Conservation (phyloP, 2,329 filamentous ascomycete species). For the Arthrinium puccinioides region DNA sequence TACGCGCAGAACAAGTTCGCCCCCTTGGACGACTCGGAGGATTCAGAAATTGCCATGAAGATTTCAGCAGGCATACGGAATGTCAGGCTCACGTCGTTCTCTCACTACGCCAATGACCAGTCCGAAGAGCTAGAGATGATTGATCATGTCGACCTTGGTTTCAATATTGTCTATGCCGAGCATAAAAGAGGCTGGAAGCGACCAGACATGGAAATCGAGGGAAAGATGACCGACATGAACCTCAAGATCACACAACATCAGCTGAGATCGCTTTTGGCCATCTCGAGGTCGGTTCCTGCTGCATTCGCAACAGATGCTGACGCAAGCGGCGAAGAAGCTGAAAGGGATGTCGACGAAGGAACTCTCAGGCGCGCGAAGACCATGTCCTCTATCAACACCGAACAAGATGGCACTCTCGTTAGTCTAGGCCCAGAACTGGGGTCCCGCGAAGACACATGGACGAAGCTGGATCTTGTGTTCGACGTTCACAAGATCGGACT, state of each 20-base stretch:
- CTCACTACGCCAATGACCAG: slow-evolving; percentile 66
- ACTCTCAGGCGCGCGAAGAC: slow-evolving; percentile 42
- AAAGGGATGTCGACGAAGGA: slow-evolving; percentile 61
- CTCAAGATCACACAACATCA: slow-evolving; percentile 85
- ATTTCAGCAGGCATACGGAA: slow-evolving; percentile 87
- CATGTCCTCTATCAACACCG: slow-evolving; percentile 27
- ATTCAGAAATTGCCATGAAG: slow-evolving; percentile 75
- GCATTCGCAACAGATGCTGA: slow-evolving; percentile 74
- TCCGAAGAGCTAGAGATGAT: slow-evolving; percentile 92
- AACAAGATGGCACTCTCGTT: slow-evolving; percentile 34
- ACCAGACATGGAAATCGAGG: slow-evolving; percentile 86
- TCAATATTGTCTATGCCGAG: slow-evolving; percentile 86
- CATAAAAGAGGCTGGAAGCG: slow-evolving; percentile 70
- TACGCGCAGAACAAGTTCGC: slow-evolving; percentile 93
- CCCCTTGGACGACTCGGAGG: slow-evolving; percentile 69
- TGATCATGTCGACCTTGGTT: slow-evolving; percentile 90
- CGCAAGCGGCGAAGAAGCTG: slow-evolving; percentile 64
- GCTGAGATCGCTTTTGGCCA: slow-evolving; percentile 78
- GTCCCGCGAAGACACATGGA: slow-evolving; percentile 68
- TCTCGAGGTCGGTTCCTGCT: slow-evolving; percentile 79
- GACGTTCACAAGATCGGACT: slow-evolving; percentile 80
- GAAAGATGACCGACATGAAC: slow-evolving; percentile 89
- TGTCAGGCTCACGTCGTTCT: slow-evolving; percentile 80
- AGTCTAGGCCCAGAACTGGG: slow-evolving; percentile 65
- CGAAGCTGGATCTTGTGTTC: slow-evolving; percentile 88